phyloP scores from a whole-genome alignment of 768 basidiomycete species.

The Chalciporus sphaerocephalus region DNA sequence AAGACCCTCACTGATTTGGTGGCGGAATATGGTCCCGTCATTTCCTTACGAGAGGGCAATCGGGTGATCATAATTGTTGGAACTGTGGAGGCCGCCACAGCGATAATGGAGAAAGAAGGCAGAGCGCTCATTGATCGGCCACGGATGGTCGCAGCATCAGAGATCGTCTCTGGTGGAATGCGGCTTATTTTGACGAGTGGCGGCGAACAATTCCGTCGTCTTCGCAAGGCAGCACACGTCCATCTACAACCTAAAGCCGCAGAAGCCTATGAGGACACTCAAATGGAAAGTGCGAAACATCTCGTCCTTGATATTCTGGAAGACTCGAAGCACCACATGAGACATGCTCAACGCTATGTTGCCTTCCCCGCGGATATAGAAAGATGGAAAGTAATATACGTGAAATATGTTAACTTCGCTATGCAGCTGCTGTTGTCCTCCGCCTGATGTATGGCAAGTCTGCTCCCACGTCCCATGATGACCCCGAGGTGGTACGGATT shows the following conservation, averaged over 20 bases:
- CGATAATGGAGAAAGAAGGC: constrained; percentile 62
- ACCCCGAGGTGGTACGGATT: constrained; percentile 22
- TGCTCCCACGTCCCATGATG: constrained; percentile 13
- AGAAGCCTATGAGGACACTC: constrained; percentile 40
- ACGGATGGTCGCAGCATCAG: constrained; percentile 46
- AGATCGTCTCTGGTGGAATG: constrained; percentile 54
- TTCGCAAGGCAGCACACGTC: constrained; percentile 50
- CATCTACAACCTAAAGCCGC: constrained; percentile 50
- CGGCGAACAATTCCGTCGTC: constrained; percentile 52
- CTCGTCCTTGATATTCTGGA: constrained; percentile 29
- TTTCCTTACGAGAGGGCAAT: constrained; percentile 48
- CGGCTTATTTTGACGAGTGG: constrained; percentile 44
- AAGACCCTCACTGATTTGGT: constrained; percentile 48
- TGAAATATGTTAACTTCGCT: constrained; percentile 20
- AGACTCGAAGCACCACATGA: constrained; percentile 34
- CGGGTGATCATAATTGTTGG: constrained; percentile 16
- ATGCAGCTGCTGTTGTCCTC: constrained; percentile 22
- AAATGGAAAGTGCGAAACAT: constrained; percentile 32
- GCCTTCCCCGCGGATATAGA: background rate
- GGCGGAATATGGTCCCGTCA: constrained; percentile 54
- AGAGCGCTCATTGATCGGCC: constrained; percentile 49
- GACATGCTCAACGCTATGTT: constrained; percentile 36
- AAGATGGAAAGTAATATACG: background rate
- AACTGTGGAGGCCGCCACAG: constrained; percentile 40
- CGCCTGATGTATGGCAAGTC: constrained; percentile 26